Evolutionary conservation across 2,329 filamentous ascomycete genomes (phyloP).

Genomic region (Chlorencoelia australis): DNA sequence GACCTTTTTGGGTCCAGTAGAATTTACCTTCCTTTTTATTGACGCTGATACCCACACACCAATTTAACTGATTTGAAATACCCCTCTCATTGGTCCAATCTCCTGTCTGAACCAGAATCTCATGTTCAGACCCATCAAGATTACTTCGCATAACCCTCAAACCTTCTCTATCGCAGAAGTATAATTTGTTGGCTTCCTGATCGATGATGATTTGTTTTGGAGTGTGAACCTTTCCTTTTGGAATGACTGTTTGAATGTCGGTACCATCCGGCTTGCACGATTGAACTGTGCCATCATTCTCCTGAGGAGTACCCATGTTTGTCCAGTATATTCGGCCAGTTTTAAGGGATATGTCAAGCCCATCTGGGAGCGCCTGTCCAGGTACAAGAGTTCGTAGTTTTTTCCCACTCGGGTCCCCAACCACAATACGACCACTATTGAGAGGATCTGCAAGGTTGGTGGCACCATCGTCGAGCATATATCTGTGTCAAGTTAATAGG

Average conservation of each 20-base stretch:
- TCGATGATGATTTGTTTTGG: conserved; percentile 33
- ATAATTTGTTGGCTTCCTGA: conserved; percentile 23
- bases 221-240: conserved; percentile 37
- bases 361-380: conserved; percentile 31
- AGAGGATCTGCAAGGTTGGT: conserved; percentile 5
- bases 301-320: conserved; percentile 34
- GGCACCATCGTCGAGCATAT: conserved; percentile 13
- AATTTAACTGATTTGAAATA: conserved; percentile 23
- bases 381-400: conserved; percentile 10
- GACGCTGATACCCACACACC: conserved; percentile 48
- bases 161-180: conserved; percentile 37
- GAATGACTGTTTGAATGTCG: conserved; percentile 34
- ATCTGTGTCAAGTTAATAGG: conserved; percentile 3
- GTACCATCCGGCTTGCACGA: conserved; percentile 36
- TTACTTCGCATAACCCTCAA: conserved; percentile 31
- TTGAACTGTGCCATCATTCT: conserved; percentile 13
- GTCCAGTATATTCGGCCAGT: conserved; percentile 38
- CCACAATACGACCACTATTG: conserved; percentile 11
- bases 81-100: conserved; percentile 7
- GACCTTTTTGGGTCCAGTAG: conserved; percentile 53
- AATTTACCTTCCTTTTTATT: conserved; percentile 34
- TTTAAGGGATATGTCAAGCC: conserved; percentile 30
- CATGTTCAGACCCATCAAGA: conserved; percentile 31
- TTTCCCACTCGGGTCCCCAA: conserved; percentile 7
- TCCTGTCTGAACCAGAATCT: conserved; percentile 24